A percentile compares a stretch with the other conserved stretches of the same genome.
Conservation (phyloP, 805 yeast species). For the Barnettozyma populi region DNA sequence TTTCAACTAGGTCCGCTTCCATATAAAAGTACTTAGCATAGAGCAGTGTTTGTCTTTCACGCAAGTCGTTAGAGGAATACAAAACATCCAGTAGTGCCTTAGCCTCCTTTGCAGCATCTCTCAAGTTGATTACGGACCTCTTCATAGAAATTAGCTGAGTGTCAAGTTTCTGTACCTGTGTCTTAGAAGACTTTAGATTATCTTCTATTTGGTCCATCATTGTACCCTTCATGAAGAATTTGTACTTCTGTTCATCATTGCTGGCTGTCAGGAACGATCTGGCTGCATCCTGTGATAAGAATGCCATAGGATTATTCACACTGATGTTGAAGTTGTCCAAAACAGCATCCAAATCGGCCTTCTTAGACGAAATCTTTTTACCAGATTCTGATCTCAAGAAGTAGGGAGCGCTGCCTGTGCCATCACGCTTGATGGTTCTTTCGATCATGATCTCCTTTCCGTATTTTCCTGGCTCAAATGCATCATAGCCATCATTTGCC, state of each 20-base stretch:
- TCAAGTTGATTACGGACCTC: conserved; percentile 34
- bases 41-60: conserved; percentile 32
- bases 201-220: conserved; percentile 59
- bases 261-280: conserved; percentile 80
- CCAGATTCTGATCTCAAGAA: conserved; percentile 48
- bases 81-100: conserved; percentile 34
- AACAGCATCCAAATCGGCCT: conserved; percentile 60
- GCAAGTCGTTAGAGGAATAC: conserved; percentile 35
- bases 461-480: conserved; percentile 55
- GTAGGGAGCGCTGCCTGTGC: conserved; percentile 47
- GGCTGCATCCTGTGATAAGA: conserved; percentile 91
- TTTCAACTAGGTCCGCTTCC: conserved; percentile 26
- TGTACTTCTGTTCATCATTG: conserved; percentile 65
- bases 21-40: conserved; percentile 49
- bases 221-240: conserved; percentile 76
- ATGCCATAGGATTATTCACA: conserved; percentile 86
- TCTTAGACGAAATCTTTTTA: conserved; percentile 51
- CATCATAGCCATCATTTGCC: conserved; percentile 59
- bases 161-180: conserved; percentile 32
- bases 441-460: conserved; percentile 71
- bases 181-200: conserved; percentile 40
- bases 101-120: conserved; percentile 38
- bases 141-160: conserved; percentile 35
- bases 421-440: conserved; percentile 48
- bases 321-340: conserved; percentile 68